Evolutionary conservation across 2,329 filamentous ascomycete genomes (phyloP).

Genomic region (Fusarium falciforme): DNA sequence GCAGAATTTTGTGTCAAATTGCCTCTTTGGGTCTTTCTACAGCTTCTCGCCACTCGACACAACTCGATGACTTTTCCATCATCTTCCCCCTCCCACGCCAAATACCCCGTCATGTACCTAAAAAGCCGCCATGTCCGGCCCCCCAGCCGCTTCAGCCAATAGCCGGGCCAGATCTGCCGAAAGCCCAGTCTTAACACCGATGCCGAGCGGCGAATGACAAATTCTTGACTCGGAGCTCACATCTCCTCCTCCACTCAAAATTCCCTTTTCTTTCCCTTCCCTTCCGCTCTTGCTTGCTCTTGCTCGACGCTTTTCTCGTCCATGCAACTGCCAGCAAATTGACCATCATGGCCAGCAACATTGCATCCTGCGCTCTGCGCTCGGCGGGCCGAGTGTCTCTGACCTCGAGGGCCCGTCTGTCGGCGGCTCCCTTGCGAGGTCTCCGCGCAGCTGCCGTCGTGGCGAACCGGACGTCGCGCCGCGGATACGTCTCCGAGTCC

Average conservation of each 20-base stretch:
- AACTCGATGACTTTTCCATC: conserved; percentile 20
- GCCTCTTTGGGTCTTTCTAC: not conserved
- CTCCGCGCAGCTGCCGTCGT: conserved; percentile 46
- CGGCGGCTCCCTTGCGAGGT: conserved; percentile 47
- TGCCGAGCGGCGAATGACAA: conserved; percentile 51
- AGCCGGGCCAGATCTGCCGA: conserved; percentile 32
- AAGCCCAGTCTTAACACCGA: conserved; percentile 49
- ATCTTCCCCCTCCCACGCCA: conserved; percentile 8
- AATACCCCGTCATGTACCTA: conserved; percentile 21
- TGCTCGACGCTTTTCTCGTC: conserved; percentile 13
- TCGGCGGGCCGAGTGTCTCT: conserved; percentile 75
- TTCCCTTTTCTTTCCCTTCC: conserved; percentile 37
- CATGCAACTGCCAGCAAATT: conserved; percentile 39
- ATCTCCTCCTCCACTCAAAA: conserved; percentile 38
- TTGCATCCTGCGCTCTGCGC: conserved; percentile 77
- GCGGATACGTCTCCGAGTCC: conserved; percentile 86
- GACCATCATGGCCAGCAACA: conserved; percentile 68
- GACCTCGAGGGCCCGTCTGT: conserved; percentile 55
- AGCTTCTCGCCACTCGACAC: conserved; percentile 17
- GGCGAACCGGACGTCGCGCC: conserved; percentile 51
- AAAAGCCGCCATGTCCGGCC: conserved; percentile 26
- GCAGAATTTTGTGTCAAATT: not conserved
- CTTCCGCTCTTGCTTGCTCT: conserved; percentile 26
- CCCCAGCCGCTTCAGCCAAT: conserved; percentile 47
- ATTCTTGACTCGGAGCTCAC: conserved; percentile 45